These are phyloP conservation scores for Fusarium luffae DNA, from an alignment of 2,329 filamentous ascomycete species.

Conservation along the genomic window DNA sequence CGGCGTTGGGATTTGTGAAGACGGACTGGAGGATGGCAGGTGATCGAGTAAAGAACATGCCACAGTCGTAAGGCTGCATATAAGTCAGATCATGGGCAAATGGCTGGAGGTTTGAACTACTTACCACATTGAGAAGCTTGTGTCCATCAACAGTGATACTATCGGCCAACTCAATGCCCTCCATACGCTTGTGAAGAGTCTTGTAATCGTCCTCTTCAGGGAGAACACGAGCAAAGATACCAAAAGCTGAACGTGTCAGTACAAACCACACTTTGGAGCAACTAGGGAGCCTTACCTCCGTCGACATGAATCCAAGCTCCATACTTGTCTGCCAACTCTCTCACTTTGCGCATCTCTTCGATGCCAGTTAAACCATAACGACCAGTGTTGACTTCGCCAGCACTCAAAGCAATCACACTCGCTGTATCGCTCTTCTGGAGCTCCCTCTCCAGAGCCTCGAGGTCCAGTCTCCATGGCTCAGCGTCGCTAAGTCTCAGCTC, in stretches of 20 bases:
- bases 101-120: constrained; percentile 45
- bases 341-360: constrained; percentile 71
- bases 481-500: constrained; percentile 63
- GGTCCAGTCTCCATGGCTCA: constrained; percentile 76
- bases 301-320: constrained; percentile 91
- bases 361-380: constrained; percentile 72
- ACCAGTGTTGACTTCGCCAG: constrained; percentile 91
- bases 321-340: constrained; percentile 76
- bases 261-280: neutral
- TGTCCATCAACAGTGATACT: constrained; percentile 89
- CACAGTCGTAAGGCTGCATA: constrained; percentile 83
- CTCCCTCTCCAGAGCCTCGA: constrained; percentile 71
- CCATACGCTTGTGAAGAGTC: constrained; percentile 59
- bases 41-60: constrained; percentile 84
- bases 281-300: constrained; percentile 61
- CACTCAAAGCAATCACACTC: constrained; percentile 84
- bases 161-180: constrained; percentile 83
- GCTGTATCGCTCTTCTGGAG: constrained; percentile 65
- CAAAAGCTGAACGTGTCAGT: constrained; percentile 72
- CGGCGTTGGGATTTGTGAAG: constrained; percentile 87
- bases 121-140: constrained; percentile 88
- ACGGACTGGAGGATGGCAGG: constrained; percentile 67
- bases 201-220: constrained; percentile 66
- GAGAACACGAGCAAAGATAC: constrained; percentile 79
- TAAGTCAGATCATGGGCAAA: constrained; percentile 8